phyloP scores from a whole-genome alignment of 2,329 filamentous ascomycete species.

The Rhexocercosporidium sp. region DNA sequence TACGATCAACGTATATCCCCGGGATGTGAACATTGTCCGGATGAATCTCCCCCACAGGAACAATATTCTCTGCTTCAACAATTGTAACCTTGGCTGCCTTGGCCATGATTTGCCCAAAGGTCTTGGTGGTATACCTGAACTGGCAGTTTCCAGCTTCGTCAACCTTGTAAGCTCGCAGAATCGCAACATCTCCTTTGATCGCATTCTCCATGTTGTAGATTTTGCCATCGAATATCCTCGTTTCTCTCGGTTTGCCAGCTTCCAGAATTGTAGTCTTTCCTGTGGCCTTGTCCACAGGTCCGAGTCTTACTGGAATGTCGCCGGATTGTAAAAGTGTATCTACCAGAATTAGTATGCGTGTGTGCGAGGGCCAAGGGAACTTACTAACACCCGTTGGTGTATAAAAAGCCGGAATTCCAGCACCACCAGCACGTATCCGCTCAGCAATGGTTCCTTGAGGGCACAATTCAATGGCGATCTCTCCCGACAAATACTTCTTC shows the following conservation, averaged over 20 bases:
- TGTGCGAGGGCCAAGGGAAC: conserved; percentile 36
- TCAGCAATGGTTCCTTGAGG: conserved; percentile 78
- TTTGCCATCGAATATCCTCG: conserved; percentile 73
- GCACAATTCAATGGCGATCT: conserved; percentile 76
- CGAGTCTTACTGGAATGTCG: conserved; percentile 68
- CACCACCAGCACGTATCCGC: conserved; percentile 73
- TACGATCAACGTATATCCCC: conserved; percentile 82
- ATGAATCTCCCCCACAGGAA: conserved; percentile 73
- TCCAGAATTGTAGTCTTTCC: conserved; percentile 55
- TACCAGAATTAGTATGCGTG: conserved; percentile 24
- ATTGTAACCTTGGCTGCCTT: conserved; percentile 81
- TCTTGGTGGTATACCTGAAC: conserved; percentile 77
- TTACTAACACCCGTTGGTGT: conserved; percentile 74
- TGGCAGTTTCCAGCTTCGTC: conserved; percentile 80
- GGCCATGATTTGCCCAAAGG: conserved; percentile 78
- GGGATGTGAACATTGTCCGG: conserved; percentile 79
- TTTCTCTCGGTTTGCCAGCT: conserved; percentile 69
- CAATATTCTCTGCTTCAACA: conserved; percentile 85
- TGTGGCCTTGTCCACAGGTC: conserved; percentile 53
- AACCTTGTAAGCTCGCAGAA: conserved; percentile 76
- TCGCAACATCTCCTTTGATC: conserved; percentile 76
- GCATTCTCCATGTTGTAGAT: conserved; percentile 80
- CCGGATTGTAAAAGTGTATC: conserved; percentile 72
- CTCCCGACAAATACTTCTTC: conserved; percentile 74
- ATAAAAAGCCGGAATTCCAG: conserved; percentile 81